A percentile compares a stretch with the other conserved stretches of the same genome.
Conservation (phyloP, 495 filamentous ascomycete genomes). For the Cryomyces minteri region DNA sequence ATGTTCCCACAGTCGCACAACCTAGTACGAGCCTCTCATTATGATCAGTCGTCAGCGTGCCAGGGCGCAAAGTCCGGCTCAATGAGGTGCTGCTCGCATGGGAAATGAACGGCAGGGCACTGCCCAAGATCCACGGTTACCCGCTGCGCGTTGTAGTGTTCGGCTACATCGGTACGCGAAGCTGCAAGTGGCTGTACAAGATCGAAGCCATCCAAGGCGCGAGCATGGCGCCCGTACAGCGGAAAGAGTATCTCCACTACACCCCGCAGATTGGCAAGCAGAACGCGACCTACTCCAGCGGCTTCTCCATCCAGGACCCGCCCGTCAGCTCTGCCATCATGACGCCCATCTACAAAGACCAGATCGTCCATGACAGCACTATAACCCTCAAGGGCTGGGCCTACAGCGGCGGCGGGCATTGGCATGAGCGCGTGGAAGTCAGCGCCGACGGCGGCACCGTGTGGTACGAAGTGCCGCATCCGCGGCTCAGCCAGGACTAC, state of each 20-base stretch:
- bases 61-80: slow-evolving; percentile 42
- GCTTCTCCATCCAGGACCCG: slow-evolving; percentile 46
- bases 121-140: slow-evolving; percentile 46
- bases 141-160: slow-evolving; percentile 42
- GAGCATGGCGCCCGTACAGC: slow-evolving; percentile 18
- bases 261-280: slow-evolving; percentile 41
- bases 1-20: too few relatives aligned
- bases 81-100: slow-evolving; percentile 50
- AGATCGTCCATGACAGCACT: slow-evolving; percentile 32
- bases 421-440: slow-evolving; percentile 39
- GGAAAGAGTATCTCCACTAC: slow-evolving; percentile 40
- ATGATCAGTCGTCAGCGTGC: slow-evolving; percentile 42
- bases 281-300: slow-evolving; percentile 30
- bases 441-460: slow-evolving; percentile 34
- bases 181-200: slow-evolving; percentile 38
- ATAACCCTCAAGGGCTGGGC: slow-evolving; percentile 38
- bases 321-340: slow-evolving; percentile 43
- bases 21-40: too few relatives aligned
- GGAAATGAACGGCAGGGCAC: slow-evolving; percentile 50
- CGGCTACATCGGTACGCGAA: slow-evolving; percentile 20
- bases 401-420: slow-evolving; percentile 37
- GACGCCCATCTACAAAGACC: slow-evolving; percentile 23
- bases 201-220: slow-evolving; percentile 31
- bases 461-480: slow-evolving; percentile 25
- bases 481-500: slow-evolving; percentile 30